Conservation (phyloP, 2,329 filamentous ascomycete genomes). For the Exophiala alcalophila region DNA sequence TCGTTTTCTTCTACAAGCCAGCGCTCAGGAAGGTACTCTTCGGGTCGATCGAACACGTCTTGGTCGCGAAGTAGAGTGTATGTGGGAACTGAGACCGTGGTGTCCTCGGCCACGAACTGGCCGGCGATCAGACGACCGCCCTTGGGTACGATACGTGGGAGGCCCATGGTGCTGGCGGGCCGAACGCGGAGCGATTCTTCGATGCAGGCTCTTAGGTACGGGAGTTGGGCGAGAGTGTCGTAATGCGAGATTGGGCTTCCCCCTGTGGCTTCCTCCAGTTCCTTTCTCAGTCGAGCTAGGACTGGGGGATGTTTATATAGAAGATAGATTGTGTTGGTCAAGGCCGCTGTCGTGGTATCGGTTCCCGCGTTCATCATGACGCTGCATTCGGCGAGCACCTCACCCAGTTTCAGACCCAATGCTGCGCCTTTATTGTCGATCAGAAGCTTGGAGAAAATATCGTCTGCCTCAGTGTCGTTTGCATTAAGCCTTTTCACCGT, state of each 20-base stretch:
- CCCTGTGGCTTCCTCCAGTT: slow-evolving; percentile 12
- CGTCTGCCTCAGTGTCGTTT: slow-evolving; percentile 10
- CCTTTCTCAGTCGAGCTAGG: slow-evolving; percentile 14
- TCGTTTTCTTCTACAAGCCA: slow-evolving; percentile 17
- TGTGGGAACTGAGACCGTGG: slow-evolving; percentile 20
- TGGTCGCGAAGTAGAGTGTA: slow-evolving; percentile 19
- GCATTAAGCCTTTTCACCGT: slow-evolving; percentile 19
- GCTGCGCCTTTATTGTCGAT: slow-evolving; percentile 11
- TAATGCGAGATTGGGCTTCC: slow-evolving; percentile 4
- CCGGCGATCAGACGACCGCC: slow-evolving; percentile 20
- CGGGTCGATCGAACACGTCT: slow-evolving; percentile 4
- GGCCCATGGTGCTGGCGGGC: slow-evolving; percentile 17
- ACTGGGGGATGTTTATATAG: slow-evolving; percentile 17
- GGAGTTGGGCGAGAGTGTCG: slow-evolving; percentile 6
- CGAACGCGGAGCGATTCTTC: slow-evolving; percentile 26
- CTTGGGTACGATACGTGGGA: slow-evolving; percentile 15
- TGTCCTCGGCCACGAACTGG: slow-evolving; percentile 20
- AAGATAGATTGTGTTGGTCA: slow-evolving; percentile 23
- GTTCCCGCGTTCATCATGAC: slow-evolving; percentile 26
- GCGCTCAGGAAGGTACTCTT: slow-evolving; percentile 12
- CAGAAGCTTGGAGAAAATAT: slow-evolving; percentile 22
- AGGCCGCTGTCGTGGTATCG: slow-evolving; percentile 21
- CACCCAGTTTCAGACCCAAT: slow-evolving; percentile 11
- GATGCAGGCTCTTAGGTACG: slow-evolving; percentile 25
- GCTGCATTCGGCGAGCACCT: slow-evolving; percentile 18